Conservation (phyloP, 345 rosid genomes). For the Durio zibethinus region DNA sequence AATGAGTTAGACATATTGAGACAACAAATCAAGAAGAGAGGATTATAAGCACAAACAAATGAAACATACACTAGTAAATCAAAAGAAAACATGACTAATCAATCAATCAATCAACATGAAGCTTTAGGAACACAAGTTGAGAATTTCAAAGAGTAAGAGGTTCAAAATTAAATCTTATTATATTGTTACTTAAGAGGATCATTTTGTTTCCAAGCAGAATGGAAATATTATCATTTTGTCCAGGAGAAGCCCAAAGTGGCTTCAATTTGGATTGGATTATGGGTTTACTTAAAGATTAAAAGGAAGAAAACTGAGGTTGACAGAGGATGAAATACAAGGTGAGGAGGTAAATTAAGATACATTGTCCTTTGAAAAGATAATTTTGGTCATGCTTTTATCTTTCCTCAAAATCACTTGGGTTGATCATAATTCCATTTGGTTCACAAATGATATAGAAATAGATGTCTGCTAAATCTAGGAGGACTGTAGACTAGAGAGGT, state of each 20-base stretch:
- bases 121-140: conserved; percentile 7
- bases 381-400: neutral
- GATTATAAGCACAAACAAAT: neutral
- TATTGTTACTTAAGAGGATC: neutral
- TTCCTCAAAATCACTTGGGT: neutral
- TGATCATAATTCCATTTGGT: neutral
- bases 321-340: neutral
- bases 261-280: neutral
- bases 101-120: too few relatives aligned
- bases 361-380: neutral
- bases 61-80: neutral
- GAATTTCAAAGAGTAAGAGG: neutral
- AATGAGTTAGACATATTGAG: neutral
- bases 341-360: neutral
- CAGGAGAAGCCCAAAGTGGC: neutral
- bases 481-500: neutral
- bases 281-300: neutral
- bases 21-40: neutral
- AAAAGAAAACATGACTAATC: neutral
- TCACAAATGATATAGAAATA: neutral
- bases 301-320: neutral
- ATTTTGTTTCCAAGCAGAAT: neutral
- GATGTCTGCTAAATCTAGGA: neutral
- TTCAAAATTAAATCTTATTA: neutral
- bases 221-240: neutral